Base-by-base conservation (phyloP, 202 grass and related monocot species). In the Setaria italica region DNA sequence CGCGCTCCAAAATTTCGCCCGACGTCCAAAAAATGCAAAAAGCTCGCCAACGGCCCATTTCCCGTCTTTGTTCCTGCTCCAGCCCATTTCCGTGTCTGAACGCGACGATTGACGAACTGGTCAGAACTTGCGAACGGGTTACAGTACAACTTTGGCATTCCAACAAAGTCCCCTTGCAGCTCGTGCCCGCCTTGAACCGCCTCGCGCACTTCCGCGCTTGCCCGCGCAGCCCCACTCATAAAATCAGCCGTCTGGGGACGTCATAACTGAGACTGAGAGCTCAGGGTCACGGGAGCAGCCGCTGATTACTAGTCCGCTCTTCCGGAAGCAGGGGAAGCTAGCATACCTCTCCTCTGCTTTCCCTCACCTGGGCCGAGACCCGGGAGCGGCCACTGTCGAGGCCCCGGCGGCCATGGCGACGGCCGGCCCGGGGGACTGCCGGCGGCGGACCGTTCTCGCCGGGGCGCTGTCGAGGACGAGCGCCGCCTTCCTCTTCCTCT, bases 401-500 rank as follows among this genome's bases (percentile, higher is more conserved):
- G 16, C 59, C 2, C 54, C 63, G 20, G 68, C 9, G 13, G 58
- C 59, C 21, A 70, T 60, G 76, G 85, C 80, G 42, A 76, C 53
- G 62, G 25, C 54, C 9, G 35, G 30, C 2, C 14, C 41, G 50
- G 45, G 19, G 9, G 81, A 70, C 45, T 30, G 46, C 63, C 34
- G 30, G 45, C 62, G 11, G 2, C 13, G 49, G 39, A 30, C 53
- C 19, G 51, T 70, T 80, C 10, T 84, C 34, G 7, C 11, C 19
- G 62, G 35, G 53, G 51, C 34, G 67, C 2, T 84, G 60, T 69
- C 84, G 51, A 84, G 74, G 29, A 87, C 84, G 51, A 75, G 80
- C 60, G 41, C 84, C 11, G 37, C 80, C 53, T 87, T 84, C 85
- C 89, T 87, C 76, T 90, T 90, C 76, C 33, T 90, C 80, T 62